phyloP scores from a whole-genome alignment of 2,329 filamentous ascomycete genomes.

The Pseudogymnoascus sp. region DNA sequence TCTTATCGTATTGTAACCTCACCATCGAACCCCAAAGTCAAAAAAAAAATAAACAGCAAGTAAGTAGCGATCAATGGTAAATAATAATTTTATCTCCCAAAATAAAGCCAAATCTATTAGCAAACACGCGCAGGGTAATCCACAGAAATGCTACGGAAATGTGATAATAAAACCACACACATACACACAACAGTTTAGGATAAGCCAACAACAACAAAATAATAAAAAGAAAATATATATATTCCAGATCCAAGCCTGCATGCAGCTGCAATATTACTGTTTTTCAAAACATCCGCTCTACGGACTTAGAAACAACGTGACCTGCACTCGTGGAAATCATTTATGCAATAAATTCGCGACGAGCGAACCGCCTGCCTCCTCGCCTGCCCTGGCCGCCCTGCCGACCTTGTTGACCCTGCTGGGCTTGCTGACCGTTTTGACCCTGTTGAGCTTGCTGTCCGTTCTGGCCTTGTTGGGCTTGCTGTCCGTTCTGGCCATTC shows the following conservation, averaged over 20 bases:
- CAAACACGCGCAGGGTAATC: not conserved
- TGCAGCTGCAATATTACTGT: slow-evolving; percentile 1
- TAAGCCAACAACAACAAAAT: not conserved
- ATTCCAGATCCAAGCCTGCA: slow-evolving; percentile 1
- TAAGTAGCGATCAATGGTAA: not conserved
- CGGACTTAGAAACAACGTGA: not conserved
- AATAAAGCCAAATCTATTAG: slow-evolving; percentile 4
- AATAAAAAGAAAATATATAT: not conserved
- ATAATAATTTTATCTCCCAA: not conserved
- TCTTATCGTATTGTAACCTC: not conserved
- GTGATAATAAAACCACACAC: not conserved
- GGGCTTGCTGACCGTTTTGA: not conserved
- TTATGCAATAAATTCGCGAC: not conserved
- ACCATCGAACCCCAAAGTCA: not conserved
- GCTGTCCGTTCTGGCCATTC: not conserved
- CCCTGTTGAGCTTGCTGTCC: not conserved
- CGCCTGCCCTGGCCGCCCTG: not conserved
- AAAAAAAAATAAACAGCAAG: not conserved
- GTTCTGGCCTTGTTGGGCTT: not conserved
- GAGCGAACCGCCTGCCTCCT: not conserved
- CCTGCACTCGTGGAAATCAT: not conserved
- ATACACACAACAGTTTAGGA: not conserved
- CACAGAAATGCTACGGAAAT: not conserved
- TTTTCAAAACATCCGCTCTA: not conserved
- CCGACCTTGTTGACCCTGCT: not conserved